A percentile compares a stretch with the other conserved stretches of the same genome.
These are phyloP conservation scores for Pisolithus thermaeus DNA, from an alignment of 1,284 basidiomycete species.

Conservation along the genomic window DNA sequence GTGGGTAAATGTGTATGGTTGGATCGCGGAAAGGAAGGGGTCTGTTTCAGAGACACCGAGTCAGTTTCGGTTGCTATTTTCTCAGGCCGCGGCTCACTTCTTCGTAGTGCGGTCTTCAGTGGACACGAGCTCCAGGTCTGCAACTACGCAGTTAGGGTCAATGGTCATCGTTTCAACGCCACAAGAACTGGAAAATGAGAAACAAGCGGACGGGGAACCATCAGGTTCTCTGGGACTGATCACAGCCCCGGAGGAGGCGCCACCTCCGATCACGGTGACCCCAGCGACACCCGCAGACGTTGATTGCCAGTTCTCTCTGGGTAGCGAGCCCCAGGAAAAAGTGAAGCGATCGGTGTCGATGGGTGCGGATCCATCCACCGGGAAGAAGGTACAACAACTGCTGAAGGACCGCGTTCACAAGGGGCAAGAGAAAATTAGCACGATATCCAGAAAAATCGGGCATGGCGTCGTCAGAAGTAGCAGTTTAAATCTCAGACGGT, in stretches of 20 bases:
- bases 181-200: constrained; percentile 13
- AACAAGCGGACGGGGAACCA: constrained; percentile 1
- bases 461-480: constrained; percentile 56
- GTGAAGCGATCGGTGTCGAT: constrained; percentile 26
- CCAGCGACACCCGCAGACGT: constrained; percentile 40
- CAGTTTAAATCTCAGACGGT: constrained; percentile 42
- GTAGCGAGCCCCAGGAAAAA: constrained; percentile 13
- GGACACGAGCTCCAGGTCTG: constrained; percentile 25
- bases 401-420: constrained; percentile 69
- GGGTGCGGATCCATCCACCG: constrained; percentile 42
- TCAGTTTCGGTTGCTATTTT: constrained; percentile 11
- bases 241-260: background rate
- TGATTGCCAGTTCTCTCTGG: constrained; percentile 17
- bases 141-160: constrained; percentile 17
- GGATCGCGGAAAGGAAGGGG: constrained; percentile 64
- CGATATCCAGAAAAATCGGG: constrained; percentile 71
- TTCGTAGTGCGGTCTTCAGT: constrained; percentile 25
- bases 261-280: constrained; percentile 41
- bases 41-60: constrained; percentile 20
- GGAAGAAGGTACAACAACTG: constrained; percentile 69
- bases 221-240: constrained; percentile 2
- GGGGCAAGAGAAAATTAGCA: constrained; percentile 63
- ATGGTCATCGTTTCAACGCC: constrained; percentile 13
- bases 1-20: constrained; percentile 85
- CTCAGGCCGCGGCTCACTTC: background rate